A percentile compares a stretch with the other conserved stretches of the same genome.
phyloP scores from a whole-genome alignment of 306 rosid genomes.

The Glycine tomentella region DNA sequence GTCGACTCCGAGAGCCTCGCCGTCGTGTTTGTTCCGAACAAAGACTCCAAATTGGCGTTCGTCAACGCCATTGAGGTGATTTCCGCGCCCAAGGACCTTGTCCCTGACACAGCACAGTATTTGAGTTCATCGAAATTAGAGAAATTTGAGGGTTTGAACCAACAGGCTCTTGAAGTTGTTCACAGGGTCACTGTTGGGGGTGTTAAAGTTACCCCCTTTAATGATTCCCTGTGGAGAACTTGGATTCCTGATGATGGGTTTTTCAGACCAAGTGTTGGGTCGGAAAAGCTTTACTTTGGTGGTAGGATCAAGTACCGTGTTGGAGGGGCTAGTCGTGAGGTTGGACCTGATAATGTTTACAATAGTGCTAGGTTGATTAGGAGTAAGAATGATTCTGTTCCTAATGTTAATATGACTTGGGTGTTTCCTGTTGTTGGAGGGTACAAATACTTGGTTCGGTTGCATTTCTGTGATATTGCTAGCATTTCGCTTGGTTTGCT shows the following conservation, averaged over 20 bases:
- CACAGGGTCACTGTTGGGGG: slow-evolving; percentile 89
- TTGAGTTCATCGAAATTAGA: slow-evolving; percentile 43
- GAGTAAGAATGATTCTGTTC: slow-evolving; percentile 68
- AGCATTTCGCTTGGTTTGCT: slow-evolving; percentile 73
- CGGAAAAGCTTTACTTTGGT: slow-evolving; percentile 64
- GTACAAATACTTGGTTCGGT: slow-evolving; percentile 66
- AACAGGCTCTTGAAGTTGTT: slow-evolving; percentile 76
- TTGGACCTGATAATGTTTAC: slow-evolving; percentile 90
- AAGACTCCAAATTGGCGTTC: slow-evolving; percentile 65
- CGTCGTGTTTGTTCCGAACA: slow-evolving; percentile 66
- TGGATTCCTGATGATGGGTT: slow-evolving; percentile 83
- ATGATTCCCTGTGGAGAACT: slow-evolving; percentile 90
- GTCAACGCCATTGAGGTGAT: slow-evolving; percentile 92
- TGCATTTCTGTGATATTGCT: slow-evolving; percentile 95
- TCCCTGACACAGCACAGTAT: slow-evolving; percentile 64
- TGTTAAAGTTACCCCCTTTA: slow-evolving; percentile 87
- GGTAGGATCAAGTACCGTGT: slow-evolving; percentile 73
- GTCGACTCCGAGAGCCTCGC: slow-evolving; percentile 60
- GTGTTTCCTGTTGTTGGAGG: slow-evolving; percentile 65
- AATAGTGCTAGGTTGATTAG: slow-evolving; percentile 79
- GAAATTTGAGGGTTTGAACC: slow-evolving; percentile 56
- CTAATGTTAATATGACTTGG: slow-evolving; percentile 81
- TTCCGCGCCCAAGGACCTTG: slow-evolving; percentile 91
- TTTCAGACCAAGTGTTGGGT: slow-evolving; percentile 56
- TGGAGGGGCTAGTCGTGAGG: slow-evolving; percentile 90